phyloP scores from a whole-genome alignment of 2,329 filamentous ascomycete species.

The Verticillium isaacii region DNA sequence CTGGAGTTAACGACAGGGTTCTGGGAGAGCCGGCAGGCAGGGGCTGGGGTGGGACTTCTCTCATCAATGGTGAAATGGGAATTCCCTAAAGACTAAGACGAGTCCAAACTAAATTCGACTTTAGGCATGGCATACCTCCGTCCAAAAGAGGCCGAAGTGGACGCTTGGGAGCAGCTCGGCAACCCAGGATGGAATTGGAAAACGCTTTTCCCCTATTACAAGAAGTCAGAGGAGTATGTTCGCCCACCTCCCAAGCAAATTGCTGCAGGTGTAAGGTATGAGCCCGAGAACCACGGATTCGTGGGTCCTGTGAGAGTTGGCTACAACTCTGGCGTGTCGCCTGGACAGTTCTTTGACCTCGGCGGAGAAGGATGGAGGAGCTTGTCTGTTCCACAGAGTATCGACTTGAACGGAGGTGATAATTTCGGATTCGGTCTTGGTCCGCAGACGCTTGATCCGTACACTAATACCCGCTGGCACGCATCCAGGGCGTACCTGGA shows the following conservation, averaged over 20 bases:
- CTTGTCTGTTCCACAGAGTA: slow-evolving; percentile 25
- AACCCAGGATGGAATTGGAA: slow-evolving; percentile 40
- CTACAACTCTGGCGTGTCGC: slow-evolving; percentile 27
- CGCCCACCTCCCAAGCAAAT: slow-evolving; percentile 26
- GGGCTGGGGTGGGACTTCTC: slow-evolving; percentile 33
- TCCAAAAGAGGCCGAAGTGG: slow-evolving; percentile 25
- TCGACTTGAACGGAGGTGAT: slow-evolving; percentile 32
- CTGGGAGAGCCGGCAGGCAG: slow-evolving; percentile 28
- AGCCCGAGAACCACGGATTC: slow-evolving; percentile 27
- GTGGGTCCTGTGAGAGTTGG: slow-evolving; percentile 29
- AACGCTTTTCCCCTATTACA: slow-evolving; percentile 39
- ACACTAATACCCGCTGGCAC: slow-evolving; percentile 30
- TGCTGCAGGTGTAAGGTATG: slow-evolving; percentile 27
- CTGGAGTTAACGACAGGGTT: slow-evolving; percentile 21
- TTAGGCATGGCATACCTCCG: background rate
- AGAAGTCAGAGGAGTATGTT: slow-evolving; percentile 32
- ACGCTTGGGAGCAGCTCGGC: slow-evolving; percentile 37
- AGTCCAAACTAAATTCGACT: background rate
- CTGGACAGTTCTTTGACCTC: slow-evolving; percentile 22
- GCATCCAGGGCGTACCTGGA: slow-evolving; percentile 36
- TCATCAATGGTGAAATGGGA: slow-evolving; percentile 29
- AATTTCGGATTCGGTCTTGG: slow-evolving; percentile 31
- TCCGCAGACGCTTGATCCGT: slow-evolving; percentile 34
- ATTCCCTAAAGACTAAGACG: background rate
- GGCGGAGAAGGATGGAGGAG: slow-evolving; percentile 25